Percentiles rank a stretch among this genome's conserved stretches.
Evolutionary conservation across 176 grass and related monocot genomes (phyloP).

Genomic region (Carex cristatella): DNA sequence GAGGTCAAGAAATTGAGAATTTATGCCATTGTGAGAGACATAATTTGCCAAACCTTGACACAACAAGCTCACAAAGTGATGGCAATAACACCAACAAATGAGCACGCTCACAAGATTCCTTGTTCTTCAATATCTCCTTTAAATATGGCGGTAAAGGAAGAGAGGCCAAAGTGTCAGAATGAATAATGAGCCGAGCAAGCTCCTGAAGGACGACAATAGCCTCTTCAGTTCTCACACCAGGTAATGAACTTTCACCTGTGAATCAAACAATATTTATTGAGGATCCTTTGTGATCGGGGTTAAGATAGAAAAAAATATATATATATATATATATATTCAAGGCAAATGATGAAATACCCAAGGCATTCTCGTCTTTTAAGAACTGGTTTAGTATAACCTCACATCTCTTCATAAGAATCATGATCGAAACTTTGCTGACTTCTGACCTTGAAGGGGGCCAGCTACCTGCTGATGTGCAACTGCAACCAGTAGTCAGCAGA

Average conservation of each 20-base stretch:
- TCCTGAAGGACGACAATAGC: conserved; percentile 80
- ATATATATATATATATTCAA: background rate
- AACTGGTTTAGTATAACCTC: conserved; percentile 85
- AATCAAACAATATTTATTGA: conserved; percentile 28
- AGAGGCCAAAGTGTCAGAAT: conserved; percentile 44
- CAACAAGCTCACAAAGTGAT: conserved; percentile 79
- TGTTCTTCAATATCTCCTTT: conserved; percentile 47
- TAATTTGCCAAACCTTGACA: conserved; percentile 69
- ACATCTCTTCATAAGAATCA: conserved; percentile 84
- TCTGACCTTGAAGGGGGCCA: conserved; percentile 43
- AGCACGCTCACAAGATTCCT: conserved; percentile 39
- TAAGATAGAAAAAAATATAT: background rate
- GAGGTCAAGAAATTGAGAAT: background rate
- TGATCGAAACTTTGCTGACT: conserved; percentile 67
- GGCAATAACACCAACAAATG: conserved; percentile 92
- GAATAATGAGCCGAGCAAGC: conserved; percentile 78
- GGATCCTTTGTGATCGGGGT: background rate
- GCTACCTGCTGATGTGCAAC: conserved; percentile 39
- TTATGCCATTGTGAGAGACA: background rate
- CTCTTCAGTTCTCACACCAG: conserved; percentile 75
- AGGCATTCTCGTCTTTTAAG: conserved; percentile 79
- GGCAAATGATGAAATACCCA: conserved; percentile 44
- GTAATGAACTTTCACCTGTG: conserved; percentile 75
- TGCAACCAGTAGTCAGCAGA: conserved; percentile 32
- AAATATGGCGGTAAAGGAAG: conserved; percentile 61